phyloP scores from a whole-genome alignment of 495 filamentous ascomycete genomes.

The Rhypophila decipiens region DNA sequence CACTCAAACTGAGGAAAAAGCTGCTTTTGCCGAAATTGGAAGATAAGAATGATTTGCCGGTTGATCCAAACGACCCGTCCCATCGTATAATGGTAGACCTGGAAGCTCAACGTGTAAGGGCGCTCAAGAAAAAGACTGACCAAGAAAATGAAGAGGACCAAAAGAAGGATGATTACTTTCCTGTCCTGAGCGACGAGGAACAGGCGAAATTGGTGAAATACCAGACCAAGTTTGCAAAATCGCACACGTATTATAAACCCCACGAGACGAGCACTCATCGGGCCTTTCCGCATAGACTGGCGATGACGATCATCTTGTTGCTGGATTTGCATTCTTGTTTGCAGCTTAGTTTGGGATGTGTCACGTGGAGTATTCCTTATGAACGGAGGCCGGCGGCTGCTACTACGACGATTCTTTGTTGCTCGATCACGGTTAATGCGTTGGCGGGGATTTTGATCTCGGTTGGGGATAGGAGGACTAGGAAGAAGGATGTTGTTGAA shows the following conservation, averaged over 20 bases:
- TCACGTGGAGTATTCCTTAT: slow-evolving; percentile 67
- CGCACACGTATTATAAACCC: slow-evolving; percentile 79
- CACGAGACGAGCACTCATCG: slow-evolving; percentile 75
- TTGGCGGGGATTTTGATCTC: slow-evolving; percentile 63
- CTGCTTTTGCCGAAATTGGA: slow-evolving; percentile 55
- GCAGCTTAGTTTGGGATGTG: slow-evolving; percentile 68
- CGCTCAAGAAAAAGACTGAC: too few relatives aligned
- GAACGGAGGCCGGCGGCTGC: slow-evolving; percentile 57
- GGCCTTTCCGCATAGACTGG: slow-evolving; percentile 65
- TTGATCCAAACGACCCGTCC: background rate
- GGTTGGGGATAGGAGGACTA: slow-evolving; percentile 62
- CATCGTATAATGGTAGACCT: too few relatives aligned
- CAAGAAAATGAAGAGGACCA: slow-evolving; percentile 17
- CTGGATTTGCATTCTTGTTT: slow-evolving; percentile 68
- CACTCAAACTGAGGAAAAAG: slow-evolving; percentile 62
- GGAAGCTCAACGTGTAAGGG: too few relatives aligned
- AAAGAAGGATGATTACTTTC: slow-evolving; percentile 40
- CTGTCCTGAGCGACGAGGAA: slow-evolving; percentile 55
- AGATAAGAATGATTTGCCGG: slow-evolving; percentile 67
- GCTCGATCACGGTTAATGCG: slow-evolving; percentile 66
- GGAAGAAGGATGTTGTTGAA: slow-evolving; percentile 79
- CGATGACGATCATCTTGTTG: slow-evolving; percentile 66
- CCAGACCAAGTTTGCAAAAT: slow-evolving; percentile 65
- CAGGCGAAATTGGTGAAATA: slow-evolving; percentile 62
- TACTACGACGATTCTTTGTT: slow-evolving; percentile 73